These are phyloP conservation scores for Aspergillus coremiiformis DNA, from an alignment of 495 filamentous ascomycete species.

Conservation along the genomic window DNA sequence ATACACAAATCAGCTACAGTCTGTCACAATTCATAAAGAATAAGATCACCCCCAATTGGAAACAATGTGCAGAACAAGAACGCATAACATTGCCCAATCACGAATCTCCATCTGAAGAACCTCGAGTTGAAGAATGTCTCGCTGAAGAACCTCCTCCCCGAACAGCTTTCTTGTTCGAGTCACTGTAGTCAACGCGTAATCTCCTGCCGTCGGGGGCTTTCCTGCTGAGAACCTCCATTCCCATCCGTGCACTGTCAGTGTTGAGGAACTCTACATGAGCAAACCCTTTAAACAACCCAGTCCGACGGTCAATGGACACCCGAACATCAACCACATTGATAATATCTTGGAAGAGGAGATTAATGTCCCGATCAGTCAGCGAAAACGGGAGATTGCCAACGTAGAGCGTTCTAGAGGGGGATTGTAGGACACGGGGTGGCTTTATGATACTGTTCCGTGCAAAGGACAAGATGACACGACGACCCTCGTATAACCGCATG, in stretches of 20 bases:
- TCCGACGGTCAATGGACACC: constrained; percentile 81
- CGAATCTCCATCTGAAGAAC: no score
- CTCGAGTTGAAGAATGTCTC: no score
- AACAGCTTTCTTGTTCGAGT: not conserved
- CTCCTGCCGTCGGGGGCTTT: constrained; percentile 57
- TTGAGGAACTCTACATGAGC: constrained; percentile 81
- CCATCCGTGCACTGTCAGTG: constrained; percentile 51
- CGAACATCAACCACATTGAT: constrained; percentile 71
- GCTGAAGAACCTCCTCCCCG: no score
- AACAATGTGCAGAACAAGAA: no score
- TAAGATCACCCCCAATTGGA: no score
- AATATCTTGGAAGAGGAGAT: constrained; percentile 67
- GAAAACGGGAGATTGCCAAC: constrained; percentile 89
- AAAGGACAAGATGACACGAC: constrained; percentile 56
- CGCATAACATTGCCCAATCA: no score
- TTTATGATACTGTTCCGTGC: constrained; percentile 34
- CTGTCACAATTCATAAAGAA: not conserved
- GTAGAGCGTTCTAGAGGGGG: constrained; percentile 63
- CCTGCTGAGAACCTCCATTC: constrained; percentile 46
- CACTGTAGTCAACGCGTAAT: constrained; percentile 59
- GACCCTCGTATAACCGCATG: constrained; percentile 69
- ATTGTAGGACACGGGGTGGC: constrained; percentile 4
- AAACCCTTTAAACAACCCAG: constrained; percentile 83
- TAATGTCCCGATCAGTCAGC: constrained; percentile 80
- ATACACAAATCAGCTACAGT: not conserved